phyloP scores from a whole-genome alignment of 1,139 yeast species.

The Candida dubliniensis region DNA sequence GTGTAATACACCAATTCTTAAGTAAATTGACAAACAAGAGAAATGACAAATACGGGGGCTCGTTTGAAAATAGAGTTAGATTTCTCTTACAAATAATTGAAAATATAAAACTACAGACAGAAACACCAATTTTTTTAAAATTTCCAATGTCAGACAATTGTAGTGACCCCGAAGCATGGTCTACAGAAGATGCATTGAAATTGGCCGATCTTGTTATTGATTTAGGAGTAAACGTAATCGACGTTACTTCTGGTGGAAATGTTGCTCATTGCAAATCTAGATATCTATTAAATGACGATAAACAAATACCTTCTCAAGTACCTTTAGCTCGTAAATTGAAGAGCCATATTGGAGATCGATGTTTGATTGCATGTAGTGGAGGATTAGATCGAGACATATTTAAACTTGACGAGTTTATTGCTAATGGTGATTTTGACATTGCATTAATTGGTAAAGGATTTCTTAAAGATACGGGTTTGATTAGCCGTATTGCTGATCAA shows the following conservation, averaged over 20 bases:
- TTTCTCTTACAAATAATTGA: conserved; percentile 59
- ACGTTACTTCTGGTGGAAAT: conserved; percentile 56
- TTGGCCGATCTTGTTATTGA: conserved; percentile 39
- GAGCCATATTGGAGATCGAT: conserved; percentile 38
- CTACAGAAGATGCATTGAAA: conserved; percentile 42
- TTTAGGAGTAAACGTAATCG: conserved; percentile 48
- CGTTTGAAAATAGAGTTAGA: conserved; percentile 61
- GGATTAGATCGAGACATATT: conserved; percentile 29
- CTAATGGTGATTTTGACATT: conserved; percentile 44
- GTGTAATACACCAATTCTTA: conserved; percentile 40
- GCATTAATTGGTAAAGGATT: conserved; percentile 46
- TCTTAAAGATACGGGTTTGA: conserved; percentile 47
- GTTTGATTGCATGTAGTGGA: conserved; percentile 49
- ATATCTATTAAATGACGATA: conserved; percentile 10
- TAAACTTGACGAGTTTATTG: conserved; percentile 38
- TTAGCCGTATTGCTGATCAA: conserved; percentile 48
- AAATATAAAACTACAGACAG: conserved; percentile 33
- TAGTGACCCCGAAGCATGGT: conserved; percentile 41
- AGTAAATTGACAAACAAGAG: conserved; percentile 38
- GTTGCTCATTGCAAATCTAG: conserved; percentile 20
- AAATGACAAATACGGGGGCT: conserved; percentile 54
- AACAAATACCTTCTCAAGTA: conserved; percentile 23
- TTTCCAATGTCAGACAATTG: conserved; percentile 41
- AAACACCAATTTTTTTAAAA: conserved; percentile 44
- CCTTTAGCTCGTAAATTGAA: conserved; percentile 43